A percentile compares a stretch with the other conserved stretches of the same genome.
Conservation (phyloP, 495 filamentous ascomycete genomes). For the Pyrenula aspistea region DNA sequence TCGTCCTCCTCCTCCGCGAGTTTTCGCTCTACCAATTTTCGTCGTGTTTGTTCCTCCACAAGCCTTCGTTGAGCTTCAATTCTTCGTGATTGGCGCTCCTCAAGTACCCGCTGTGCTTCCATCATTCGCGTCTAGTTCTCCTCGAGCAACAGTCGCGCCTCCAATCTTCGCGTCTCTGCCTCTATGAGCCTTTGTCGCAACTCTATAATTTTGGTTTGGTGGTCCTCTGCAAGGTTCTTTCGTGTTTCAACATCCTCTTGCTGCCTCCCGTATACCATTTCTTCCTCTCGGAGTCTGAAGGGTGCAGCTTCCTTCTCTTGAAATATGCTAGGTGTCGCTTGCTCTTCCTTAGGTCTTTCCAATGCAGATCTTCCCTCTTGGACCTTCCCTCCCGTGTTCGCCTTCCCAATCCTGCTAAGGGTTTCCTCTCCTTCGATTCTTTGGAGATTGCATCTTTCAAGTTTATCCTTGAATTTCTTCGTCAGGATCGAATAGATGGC, state of each 20-base stretch:
- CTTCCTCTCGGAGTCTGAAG: background rate
- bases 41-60: background rate
- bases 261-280: background rate
- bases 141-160: background rate
- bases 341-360: background rate
- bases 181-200: background rate
- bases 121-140: background rate
- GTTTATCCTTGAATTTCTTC: background rate
- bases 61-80: background rate
- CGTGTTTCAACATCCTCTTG: background rate
- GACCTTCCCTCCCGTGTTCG: background rate
- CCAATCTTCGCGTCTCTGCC: background rate
- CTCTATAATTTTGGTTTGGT: background rate
- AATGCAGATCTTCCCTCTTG: background rate
- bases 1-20: background rate
- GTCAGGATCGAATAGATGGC: background rate
- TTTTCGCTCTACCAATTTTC: background rate
- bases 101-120: background rate
- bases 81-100: background rate
- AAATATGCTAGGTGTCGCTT: background rate
- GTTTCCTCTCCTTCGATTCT: background rate
- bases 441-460: background rate
- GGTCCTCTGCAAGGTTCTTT: background rate
- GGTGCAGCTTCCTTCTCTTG: too few relatives aligned
- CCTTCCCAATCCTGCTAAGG: background rate